Base-by-base conservation (phyloP, 2,329 filamentous ascomycete genomes). In the Bipolaris victoriae region DNA sequence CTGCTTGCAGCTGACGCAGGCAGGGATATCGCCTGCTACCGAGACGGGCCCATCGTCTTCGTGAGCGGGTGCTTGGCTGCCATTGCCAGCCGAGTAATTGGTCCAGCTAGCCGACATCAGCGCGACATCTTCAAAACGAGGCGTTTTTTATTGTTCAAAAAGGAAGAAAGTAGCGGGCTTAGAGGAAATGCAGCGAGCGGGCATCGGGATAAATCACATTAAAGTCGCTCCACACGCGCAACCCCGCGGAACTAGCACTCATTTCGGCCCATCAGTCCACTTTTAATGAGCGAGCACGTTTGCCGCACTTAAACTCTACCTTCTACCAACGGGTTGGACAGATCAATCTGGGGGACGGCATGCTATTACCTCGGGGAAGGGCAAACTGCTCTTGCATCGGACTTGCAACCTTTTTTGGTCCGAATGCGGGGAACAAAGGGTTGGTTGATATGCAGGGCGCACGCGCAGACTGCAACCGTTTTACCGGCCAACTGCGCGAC, bases 41-140 rank as follows among this genome's bases (percentile, higher is more conserved):
- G 62, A 62, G 40, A 64, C 52, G 18, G 62, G 64, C n/a, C 62
- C 64, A 9, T 70, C 70, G 4, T 69, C 67, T 20, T 70, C 70
- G 10, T 31, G 29, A 22, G n/a, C 43, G 13, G 63, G 66, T 37
- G 52, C 54, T 46, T 68, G 64, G 55, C 63, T 66, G 22, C 67
- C 64, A 51, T 57, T 58, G 52, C 61, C 60, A 41, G 69, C 57
- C 60, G 71, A 72, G 57, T 72, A 72, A 69, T 73, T 73, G 46
- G 64, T 69, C 71, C 70, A 74, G 50, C 63, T 62, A 57, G 65
- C 61, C 60, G 68, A 69, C 71, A 75, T 75, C 61, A 66, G 63
- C 63, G 54, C 66, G 53, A 63, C 63, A 64, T 68, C 40, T 53
- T 55, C 60, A 49, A 43, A n/a, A 46, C 33, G 51, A 62, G 26